phyloP scores from a whole-genome alignment of 2,329 filamentous ascomycete species.

The Aspergillus pseudoglaucus region DNA sequence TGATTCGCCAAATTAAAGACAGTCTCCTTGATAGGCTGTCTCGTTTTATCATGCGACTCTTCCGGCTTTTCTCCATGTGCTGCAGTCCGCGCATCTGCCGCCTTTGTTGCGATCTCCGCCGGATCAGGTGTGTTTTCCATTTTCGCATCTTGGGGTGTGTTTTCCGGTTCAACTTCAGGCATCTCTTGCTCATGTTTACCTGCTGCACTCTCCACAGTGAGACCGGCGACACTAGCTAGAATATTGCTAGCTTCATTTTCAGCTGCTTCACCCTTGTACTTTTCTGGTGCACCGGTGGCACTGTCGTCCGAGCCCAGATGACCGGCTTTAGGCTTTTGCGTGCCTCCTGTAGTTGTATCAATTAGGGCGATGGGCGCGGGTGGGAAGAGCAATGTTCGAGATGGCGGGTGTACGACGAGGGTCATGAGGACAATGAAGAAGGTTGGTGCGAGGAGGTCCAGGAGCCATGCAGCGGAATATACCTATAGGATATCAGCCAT shows the following conservation, averaged over 20 bases:
- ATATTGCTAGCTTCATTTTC: slow-evolving; percentile 79
- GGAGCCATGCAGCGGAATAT: slow-evolving; percentile 61
- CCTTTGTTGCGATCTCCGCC: not conserved
- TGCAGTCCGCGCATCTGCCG: not conserved
- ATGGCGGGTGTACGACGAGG: slow-evolving; percentile 59
- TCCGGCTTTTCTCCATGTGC: not conserved
- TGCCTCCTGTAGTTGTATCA: slow-evolving; percentile 60
- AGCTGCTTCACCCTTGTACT: slow-evolving; percentile 74
- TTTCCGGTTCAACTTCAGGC: slow-evolving; percentile 35
- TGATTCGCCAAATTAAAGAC: slow-evolving; percentile 3
- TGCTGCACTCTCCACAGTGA: slow-evolving; percentile 67
- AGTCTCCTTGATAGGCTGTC: slow-evolving; percentile 42
- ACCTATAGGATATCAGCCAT: slow-evolving; percentile 22
- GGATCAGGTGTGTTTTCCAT: not conserved
- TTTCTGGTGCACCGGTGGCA: slow-evolving; percentile 74
- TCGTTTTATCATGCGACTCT: slow-evolving; percentile 14
- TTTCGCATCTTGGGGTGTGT: not conserved
- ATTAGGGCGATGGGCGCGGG: slow-evolving; percentile 71
- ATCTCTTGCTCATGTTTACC: slow-evolving; percentile 69
- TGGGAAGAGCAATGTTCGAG: slow-evolving; percentile 63
- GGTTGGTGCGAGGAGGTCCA: slow-evolving; percentile 64
- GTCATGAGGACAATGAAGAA: slow-evolving; percentile 54
- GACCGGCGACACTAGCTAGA: slow-evolving; percentile 64
- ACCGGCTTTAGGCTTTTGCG: slow-evolving; percentile 71
- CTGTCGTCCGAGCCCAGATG: slow-evolving; percentile 70